phyloP scores from a whole-genome alignment of 768 basidiomycete species.

The Collybia sp. region DNA sequence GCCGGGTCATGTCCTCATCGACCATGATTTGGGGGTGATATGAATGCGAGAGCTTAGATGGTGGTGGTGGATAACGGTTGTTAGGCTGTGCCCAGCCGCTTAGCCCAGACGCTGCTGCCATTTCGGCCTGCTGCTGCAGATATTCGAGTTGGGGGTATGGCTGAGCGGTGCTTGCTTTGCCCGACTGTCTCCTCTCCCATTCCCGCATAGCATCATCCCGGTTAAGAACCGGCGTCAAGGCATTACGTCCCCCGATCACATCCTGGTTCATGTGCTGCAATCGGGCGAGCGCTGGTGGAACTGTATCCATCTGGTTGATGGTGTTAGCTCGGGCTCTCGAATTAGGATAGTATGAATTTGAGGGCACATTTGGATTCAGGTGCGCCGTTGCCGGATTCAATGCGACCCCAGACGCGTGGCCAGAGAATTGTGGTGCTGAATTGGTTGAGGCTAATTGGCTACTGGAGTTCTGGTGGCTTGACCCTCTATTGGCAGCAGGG shows the following conservation, averaged over 20 bases:
- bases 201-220: conserved; percentile 93
- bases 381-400: conserved; percentile 25
- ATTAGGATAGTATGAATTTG: conserved; percentile 66
- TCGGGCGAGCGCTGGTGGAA: conserved; percentile 92
- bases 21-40: conserved; percentile 67
- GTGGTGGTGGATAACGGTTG: conserved; percentile 55
- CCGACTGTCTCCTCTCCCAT: conserved; percentile 89
- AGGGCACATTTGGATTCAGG: conserved; percentile 49
- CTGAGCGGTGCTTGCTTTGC: conserved; percentile 63
- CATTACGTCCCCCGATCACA: conserved; percentile 71
- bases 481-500: conserved; percentile 29
- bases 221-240: conserved; percentile 89
- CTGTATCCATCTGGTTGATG: conserved; percentile 83
- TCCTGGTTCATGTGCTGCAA: conserved; percentile 88
- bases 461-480: conserved; percentile 47
- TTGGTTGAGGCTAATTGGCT: conserved; percentile 35
- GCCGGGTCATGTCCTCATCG: conserved; percentile 47
- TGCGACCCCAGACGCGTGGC: conserved; percentile 24
- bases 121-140: conserved; percentile 89
- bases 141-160: conserved; percentile 89
- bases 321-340: conserved; percentile 84
- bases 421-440: conserved; percentile 26
- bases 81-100: conserved; percentile 45
- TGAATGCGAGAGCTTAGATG: conserved; percentile 59
- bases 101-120: conserved; percentile 61